A percentile compares a stretch with the other conserved stretches of the same genome.
Evolutionary conservation across 352 stramenopile genomes (phyloP).

Genomic region (Phytophthora rubi): DNA sequence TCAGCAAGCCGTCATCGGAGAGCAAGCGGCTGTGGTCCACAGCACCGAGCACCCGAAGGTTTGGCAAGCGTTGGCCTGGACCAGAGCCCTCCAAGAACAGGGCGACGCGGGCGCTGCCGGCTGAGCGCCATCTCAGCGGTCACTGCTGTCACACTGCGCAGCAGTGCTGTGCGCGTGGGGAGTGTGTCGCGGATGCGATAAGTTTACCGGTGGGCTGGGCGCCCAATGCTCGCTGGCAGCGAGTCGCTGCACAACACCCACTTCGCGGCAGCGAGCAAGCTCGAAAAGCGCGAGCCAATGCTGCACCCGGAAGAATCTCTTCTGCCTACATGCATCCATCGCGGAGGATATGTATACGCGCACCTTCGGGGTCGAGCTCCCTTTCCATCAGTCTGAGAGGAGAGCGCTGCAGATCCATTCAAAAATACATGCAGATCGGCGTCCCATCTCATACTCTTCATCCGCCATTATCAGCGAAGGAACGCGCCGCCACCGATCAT

Average conservation of each 20-base stretch:
- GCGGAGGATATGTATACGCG: too few species aligned
- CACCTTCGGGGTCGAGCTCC: too few species aligned
- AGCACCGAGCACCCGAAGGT: too few species aligned
- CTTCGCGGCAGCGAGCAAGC: constrained; percentile 1
- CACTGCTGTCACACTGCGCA: neutral
- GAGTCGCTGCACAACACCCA: neutral
- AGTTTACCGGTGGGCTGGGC: neutral
- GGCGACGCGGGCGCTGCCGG: neutral
- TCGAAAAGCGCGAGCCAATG: neutral
- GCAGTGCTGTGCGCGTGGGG: neutral
- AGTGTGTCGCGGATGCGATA: constrained; percentile 3
- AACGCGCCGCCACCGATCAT: constrained; percentile 2
- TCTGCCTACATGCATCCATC: too few species aligned
- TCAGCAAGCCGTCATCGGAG: neutral
- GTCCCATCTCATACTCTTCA: neutral
- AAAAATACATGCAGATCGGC: neutral
- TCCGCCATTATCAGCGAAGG: neutral
- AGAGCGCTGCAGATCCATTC: neutral
- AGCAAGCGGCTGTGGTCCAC: too few species aligned
- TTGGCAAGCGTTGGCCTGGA: too few species aligned
- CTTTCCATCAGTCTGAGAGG: too few species aligned
- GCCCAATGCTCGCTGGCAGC: too few species aligned
- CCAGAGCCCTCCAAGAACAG: neutral
- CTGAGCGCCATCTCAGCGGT: neutral
- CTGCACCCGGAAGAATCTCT: too few species aligned